Evolutionary conservation across 1,284 basidiomycete genomes (phyloP), one percentile per base, ranked within the genome.

Genomic region (Trichosporon inkin): DNA sequence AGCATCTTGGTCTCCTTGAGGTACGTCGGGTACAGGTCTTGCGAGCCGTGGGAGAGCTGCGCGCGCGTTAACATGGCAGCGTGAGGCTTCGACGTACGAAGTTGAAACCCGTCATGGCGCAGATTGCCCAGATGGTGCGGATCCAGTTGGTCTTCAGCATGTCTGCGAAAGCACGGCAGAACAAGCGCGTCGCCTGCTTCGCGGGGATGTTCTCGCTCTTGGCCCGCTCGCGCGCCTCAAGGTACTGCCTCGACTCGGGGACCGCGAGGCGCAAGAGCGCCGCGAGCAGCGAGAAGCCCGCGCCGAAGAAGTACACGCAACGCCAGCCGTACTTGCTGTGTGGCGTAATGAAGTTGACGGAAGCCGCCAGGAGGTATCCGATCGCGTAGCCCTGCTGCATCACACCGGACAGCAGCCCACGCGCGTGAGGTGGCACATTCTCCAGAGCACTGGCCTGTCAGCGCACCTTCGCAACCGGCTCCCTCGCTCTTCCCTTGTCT

Each of bases 81-180:
- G 28, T 4, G 28, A 32, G 5, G 28, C 28, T 4, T 8, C 8
- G 28, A 32, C 28, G 4, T 8, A 32, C 28, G 82, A 97, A 97
- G 81, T 94, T 96, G 84, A 96, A 92, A 7, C 32, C 73, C 10
- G 78, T 78, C 80, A 82, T 80, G 58, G 81, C 68, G 47, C 79
- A 71, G 51, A 83, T 71, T 1, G 88, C 88, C 74, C 94, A 97
- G 62, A 97, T 86, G 75, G 87, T 91, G 32, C 90, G 77, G 16
- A 87, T 68, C 93, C 72, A 96, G 75, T 97, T 90, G 3, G 73
- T 79, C 80, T 85, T 89, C 62, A 97, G 79, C 88, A 96, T 96
- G 57, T 70, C 78, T 74, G 76, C 82, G 74, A 57, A 82, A 73
- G 94, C 90, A 49, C 78, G 80, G 19, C 92, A 39, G 81, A 96